A percentile compares a stretch with the other conserved stretches of the same genome.
These are phyloP conservation scores for Saccharomyces uvarum DNA, from an alignment of 1,139 yeast species.

Conservation along the genomic window DNA sequence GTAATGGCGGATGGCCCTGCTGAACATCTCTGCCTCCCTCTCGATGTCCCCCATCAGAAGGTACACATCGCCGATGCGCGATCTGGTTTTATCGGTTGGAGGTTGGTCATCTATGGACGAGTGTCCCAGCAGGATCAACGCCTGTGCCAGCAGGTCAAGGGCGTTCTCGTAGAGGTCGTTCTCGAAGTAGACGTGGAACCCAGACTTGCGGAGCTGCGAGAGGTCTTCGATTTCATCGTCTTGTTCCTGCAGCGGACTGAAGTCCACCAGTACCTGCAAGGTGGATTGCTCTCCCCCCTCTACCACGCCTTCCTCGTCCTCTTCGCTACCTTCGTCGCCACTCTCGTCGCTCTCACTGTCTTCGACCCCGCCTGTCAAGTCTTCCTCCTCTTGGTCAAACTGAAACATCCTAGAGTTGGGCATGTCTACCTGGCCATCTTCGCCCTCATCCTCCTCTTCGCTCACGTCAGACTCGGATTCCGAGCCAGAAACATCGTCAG, in stretches of 20 bases:
- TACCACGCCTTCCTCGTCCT: constrained; percentile 28
- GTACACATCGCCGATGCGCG: constrained; percentile 65
- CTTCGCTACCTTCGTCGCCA: constrained; percentile 29
- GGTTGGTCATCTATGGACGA: constrained; percentile 1
- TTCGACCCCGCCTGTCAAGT: constrained; percentile 28
- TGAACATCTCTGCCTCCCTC: constrained; percentile 34
- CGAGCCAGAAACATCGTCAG: constrained; percentile 14
- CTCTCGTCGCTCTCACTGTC: constrained; percentile 31
- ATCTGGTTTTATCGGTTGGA: constrained; percentile 31
- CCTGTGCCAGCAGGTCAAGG: constrained; percentile 13
- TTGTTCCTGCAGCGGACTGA: constrained; percentile 5
- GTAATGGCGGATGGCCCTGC: constrained; percentile 13
- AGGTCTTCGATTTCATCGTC: constrained; percentile 10
- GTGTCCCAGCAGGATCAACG: constrained; percentile 13
- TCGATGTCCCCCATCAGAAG: constrained; percentile 83
- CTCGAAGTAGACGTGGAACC: constrained; percentile 8
- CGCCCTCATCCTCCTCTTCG: constrained; percentile 21
- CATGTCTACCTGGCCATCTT: constrained; percentile 24
- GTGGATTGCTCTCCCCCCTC: constrained; percentile 22
- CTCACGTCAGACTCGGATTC: constrained; percentile 13
- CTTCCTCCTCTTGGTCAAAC: constrained; percentile 47
- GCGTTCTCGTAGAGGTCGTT: constrained; percentile 15
- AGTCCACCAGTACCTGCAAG: background rate
- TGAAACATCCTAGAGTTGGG: constrained; percentile 42
- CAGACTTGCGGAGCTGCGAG: constrained; percentile 6